Base-by-base conservation (phyloP, 108 stramenopile genomes). In the Skeletonema grethae region DNA sequence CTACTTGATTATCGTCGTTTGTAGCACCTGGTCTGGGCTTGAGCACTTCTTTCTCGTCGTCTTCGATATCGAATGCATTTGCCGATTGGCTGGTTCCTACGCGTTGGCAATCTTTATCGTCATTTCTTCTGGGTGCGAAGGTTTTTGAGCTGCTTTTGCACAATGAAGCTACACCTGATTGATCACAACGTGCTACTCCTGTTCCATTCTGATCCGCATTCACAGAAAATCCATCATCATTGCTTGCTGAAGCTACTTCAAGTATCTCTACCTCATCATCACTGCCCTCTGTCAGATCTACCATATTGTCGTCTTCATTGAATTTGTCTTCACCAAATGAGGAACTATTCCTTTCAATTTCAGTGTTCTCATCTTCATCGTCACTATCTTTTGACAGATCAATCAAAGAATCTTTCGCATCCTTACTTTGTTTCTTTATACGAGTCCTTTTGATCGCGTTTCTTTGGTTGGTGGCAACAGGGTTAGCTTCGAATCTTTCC, bases 181-280 rank as follows among this genome's bases (percentile, higher is more conserved):
- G 43, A n/a, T 13, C 43, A 45, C 15, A 7, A 5, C 34, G 15
- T 45, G 43, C 12, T 45, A 45, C n/a, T n/a, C 3, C 2, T 13
- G 43, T 45, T 6, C 7, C 34, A 45, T 45, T n/a, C 43, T n/a
- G 43, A 15, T 45, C 13, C 15, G n/a, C 10, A 45, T 45, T n/a
- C 43, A 12, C n/a, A 45, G 12, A 4, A 10, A 45, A 4, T 13
- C 43, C n/a, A 45, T 45, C 43, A n/a, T 45, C 0, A 34, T 34
- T 45, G 43, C 15, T 45, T n/a, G 43, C 15, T n/a, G 15, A 13
- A 45, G n/a, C 43, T 45, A n/a, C 43, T 45, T 45, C 15, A 4
- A 13, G 43, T 45, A 45, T 45, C 43, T 45, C 43, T 45, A 45
- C 43, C 43, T 45, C 43, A 45, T 45, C 43, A 45, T 45, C 43